These are phyloP conservation scores for Rehmannia glutinosa DNA, from an alignment of 257 asterid species.

Conservation along the genomic window DNA sequence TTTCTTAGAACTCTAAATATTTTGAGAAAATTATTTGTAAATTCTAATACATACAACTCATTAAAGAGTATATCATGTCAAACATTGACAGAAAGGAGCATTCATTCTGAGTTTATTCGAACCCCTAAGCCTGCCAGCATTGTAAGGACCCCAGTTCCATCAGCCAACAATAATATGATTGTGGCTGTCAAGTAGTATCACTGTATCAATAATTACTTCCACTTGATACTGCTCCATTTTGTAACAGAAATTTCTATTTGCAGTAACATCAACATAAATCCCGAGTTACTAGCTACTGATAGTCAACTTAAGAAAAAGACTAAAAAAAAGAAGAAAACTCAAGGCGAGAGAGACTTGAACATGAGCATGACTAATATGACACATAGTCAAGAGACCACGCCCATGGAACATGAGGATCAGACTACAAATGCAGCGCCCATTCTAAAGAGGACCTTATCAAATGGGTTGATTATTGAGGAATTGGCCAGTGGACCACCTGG, in stretches of 20 bases:
- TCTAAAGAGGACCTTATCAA: constrained; percentile 49
- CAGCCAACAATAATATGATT: no score
- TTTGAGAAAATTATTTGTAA: no score
- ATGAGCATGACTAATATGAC: constrained; percentile 12
- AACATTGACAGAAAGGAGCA: no score
- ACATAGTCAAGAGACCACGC: constrained; percentile 24
- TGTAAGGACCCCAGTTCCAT: no score
- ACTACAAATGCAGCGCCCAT: constrained; percentile 15
- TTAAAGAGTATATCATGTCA: no score
- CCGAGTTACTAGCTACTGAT: constrained; percentile 29
- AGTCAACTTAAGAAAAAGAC: constrained; percentile 32
- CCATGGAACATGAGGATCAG: constrained; percentile 25
- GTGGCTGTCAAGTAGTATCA: background rate
- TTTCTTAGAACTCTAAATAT: background rate
- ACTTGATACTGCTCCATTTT: background rate
- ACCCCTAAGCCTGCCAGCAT: no score
- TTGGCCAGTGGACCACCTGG: constrained; percentile 49
- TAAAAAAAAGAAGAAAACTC: constrained; percentile 46
- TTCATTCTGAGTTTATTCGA: no score
- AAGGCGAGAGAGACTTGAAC: constrained; percentile 13
- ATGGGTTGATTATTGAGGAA: constrained; percentile 75
- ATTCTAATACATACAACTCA: no score
- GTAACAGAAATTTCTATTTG: background rate
- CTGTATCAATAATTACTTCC: background rate
- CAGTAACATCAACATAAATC: constrained; percentile 27